phyloP scores from a whole-genome alignment of 768 basidiomycete genomes.

The Trametes coccinea region DNA sequence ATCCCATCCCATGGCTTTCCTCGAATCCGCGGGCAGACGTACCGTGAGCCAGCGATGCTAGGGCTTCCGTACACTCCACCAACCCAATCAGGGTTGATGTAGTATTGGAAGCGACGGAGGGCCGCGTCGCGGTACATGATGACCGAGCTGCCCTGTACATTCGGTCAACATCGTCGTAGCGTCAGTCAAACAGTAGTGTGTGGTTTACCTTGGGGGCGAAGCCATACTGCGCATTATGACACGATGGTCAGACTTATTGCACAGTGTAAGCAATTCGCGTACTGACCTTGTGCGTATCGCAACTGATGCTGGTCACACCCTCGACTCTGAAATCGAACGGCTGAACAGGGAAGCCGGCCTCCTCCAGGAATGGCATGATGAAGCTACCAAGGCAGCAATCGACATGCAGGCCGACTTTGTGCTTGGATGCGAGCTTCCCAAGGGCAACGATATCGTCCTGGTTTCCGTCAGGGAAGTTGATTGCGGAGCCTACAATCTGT shows the following conservation, averaged over 20 bases:
- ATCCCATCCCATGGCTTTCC: no score
- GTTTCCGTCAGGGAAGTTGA: constrained; percentile 85
- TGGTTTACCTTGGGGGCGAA: constrained; percentile 82
- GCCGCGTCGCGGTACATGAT: constrained; percentile 89
- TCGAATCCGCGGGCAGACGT: neutral
- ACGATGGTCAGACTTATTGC: no score
- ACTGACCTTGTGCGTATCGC: constrained; percentile 90
- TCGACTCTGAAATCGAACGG: constrained; percentile 90
- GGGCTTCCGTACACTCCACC: constrained; percentile 93
- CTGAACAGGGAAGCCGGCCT: constrained; percentile 66
- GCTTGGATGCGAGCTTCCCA: constrained; percentile 65
- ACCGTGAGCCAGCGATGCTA: constrained; percentile 89
- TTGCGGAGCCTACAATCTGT: constrained; percentile 80
- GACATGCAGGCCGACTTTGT: constrained; percentile 88
- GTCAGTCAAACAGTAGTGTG: neutral
- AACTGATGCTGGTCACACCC: constrained; percentile 93
- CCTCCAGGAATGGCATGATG: constrained; percentile 88
- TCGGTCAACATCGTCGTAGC: neutral
- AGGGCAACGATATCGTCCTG: constrained; percentile 86
- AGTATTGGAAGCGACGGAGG: constrained; percentile 83
- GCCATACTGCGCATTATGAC: constrained; percentile 60
- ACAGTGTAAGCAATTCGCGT: no score
- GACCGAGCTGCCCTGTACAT: constrained; percentile 77
- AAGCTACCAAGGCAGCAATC: constrained; percentile 95
- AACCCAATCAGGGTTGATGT: constrained; percentile 76